Percentiles rank a stretch among this genome's conserved stretches.
Conservation (phyloP, 2,329 filamentous ascomycete species). For the Cyphellophora attinorum region DNA sequence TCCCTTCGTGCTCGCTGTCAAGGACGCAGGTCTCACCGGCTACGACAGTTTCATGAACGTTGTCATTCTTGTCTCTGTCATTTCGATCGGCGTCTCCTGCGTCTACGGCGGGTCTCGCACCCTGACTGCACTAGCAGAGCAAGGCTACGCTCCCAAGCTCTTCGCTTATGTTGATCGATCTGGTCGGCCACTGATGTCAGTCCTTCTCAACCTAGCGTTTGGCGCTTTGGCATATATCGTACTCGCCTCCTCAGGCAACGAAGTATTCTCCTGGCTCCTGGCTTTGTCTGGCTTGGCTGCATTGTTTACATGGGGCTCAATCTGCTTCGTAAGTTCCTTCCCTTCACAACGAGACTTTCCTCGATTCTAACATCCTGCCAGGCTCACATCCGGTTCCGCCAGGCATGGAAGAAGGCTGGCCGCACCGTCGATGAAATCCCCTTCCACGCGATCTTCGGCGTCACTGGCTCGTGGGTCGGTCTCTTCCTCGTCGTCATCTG, state of each 20-base stretch:
- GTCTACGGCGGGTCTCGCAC: conserved; percentile 49
- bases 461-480: conserved; percentile 72
- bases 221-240: conserved; percentile 40
- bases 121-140: conserved; percentile 41
- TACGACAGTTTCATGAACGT: conserved; percentile 60
- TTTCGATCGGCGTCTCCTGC: conserved; percentile 49
- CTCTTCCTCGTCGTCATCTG: conserved; percentile 66
- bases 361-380: conserved; percentile 5
- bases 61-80: conserved; percentile 52
- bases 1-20: conserved; percentile 57
- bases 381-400: conserved; percentile 82
- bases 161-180: conserved; percentile 35
- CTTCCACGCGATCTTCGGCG: conserved; percentile 69
- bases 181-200: conserved; percentile 33
- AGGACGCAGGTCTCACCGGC: conserved; percentile 49
- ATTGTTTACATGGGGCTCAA: conserved; percentile 57
- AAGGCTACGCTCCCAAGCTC: conserved; percentile 34
- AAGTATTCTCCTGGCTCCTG: conserved; percentile 55
- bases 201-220: conserved; percentile 27
- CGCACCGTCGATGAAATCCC: conserved; percentile 68
- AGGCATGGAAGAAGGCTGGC: conserved; percentile 62
- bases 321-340: conserved; percentile 42
- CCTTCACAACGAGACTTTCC: neutral
- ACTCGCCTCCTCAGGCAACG: conserved; percentile 33
- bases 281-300: conserved; percentile 53